phyloP scores from a whole-genome alignment of 768 basidiomycete species.

The Phaffia australis region DNA sequence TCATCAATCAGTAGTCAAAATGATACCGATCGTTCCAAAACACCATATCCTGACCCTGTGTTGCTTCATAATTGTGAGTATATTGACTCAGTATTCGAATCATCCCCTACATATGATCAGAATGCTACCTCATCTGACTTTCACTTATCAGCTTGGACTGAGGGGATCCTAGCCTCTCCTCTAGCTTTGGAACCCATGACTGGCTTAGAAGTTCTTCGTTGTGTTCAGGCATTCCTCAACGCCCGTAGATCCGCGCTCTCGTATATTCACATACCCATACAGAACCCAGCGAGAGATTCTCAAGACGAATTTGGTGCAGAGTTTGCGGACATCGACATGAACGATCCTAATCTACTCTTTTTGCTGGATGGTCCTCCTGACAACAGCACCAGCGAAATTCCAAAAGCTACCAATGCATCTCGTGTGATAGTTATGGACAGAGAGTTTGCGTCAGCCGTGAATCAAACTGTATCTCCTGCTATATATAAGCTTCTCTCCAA shows the following conservation, averaged over 20 bases:
- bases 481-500: slow-evolving; percentile 50
- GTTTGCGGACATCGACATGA: slow-evolving; percentile 47
- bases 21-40: slow-evolving; percentile 27
- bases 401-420: neutral
- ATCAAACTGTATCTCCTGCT: slow-evolving; percentile 42
- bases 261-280: slow-evolving; percentile 42
- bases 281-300: slow-evolving; percentile 43
- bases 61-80: slow-evolving; percentile 50
- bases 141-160: slow-evolving; percentile 48
- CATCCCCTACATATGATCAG: neutral
- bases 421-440: slow-evolving; percentile 4
- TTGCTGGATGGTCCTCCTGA: slow-evolving; percentile 47
- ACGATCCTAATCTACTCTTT: slow-evolving; percentile 32
- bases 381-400: neutral
- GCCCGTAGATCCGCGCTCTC: slow-evolving; percentile 40
- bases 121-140: neutral
- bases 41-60: slow-evolving; percentile 52
- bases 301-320: slow-evolving; percentile 48
- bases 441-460: slow-evolving; percentile 12
- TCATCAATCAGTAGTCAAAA: slow-evolving; percentile 40
- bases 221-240: slow-evolving; percentile 54
- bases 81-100: neutral
- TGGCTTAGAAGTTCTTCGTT: slow-evolving; percentile 48
- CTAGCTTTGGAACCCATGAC: slow-evolving; percentile 45
- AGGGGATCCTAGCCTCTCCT: slow-evolving; percentile 44